Base-by-base conservation (phyloP, 2,329 filamentous ascomycete species). In the Claviceps paspali region DNA sequence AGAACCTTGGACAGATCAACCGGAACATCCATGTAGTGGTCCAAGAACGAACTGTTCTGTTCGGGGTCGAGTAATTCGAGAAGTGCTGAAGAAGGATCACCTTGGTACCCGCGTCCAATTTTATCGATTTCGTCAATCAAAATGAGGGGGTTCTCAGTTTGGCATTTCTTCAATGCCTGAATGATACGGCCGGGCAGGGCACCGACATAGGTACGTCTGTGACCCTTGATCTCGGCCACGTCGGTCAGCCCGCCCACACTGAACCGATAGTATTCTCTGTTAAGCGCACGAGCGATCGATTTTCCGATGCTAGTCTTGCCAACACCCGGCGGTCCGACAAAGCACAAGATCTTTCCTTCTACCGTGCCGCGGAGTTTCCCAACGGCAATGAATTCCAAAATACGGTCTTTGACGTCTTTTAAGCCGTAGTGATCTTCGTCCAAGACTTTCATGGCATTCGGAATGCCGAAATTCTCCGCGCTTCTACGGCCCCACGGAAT, bases 261-360 rank as follows among this genome's bases (percentile, higher is more conserved):
- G 68, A 98, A 98, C 48, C 91, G 76, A 65, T 98, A 98, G 65
- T 98, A 98, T 54, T 98, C 80, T 41, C 92, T 73, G 61, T 95
- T 95, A 40, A 98, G 65, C 21, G 91, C 92, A 38, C 88, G 76
- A 12, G 91, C 91, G 50, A 98, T 95, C 0, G 87, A 96, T 59
- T 98, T 98, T 54, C 91, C 91, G 47, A 98, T 98, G 58, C 87
- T 95, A 3, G 91, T 98, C 68, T 98, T 98, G 50, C 91, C 91
- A 19, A 98, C 91, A 65, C 91, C 91, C 14, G 91, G 91, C 36
- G 91, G 91, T 1, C 91, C 91, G 38, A 98, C 92, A 53, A 98
- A 88, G 61, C 91, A 98, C 28, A 98, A 66, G 38, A 98, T 98
- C 64, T 98, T 98, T 55, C 91, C 91, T 59, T 98, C 91, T 1